Base-by-base conservation (phyloP, 2,329 filamentous ascomycete species). In the Dissoconium aciculare region DNA sequence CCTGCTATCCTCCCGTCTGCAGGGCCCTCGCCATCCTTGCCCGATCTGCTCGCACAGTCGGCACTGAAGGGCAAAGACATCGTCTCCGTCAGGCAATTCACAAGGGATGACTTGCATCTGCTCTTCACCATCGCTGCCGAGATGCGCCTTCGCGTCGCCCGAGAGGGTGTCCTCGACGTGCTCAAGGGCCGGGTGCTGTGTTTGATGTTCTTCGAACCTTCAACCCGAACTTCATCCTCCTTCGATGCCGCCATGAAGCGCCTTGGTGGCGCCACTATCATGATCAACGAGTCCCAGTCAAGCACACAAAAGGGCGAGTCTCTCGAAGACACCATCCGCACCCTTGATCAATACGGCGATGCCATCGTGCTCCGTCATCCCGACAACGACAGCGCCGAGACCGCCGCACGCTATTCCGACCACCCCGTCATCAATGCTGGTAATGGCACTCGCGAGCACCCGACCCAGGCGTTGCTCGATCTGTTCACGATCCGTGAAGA, bases 161-260 rank as follows among this genome's bases (percentile, higher is more conserved):
- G 85, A 29, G 78, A 92, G 48, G 89, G 89, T 36, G 79, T 89
- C 16, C 67, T 98, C 30, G 78, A 89, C 49, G 68, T 92, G 34
- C 72, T 98, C 38, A 81, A 79, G 47, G 84, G 85, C 15, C 75
- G 80, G 27, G 72, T 98, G 9, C 69, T 98, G 21, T 83, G 78
- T 60, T 89, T 82, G 2, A 74, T 98, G 63, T 98, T 98, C 69
- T 98, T 85, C 58, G 89, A 98, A 66, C 89, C 89, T 2, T 95
- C 87, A 1, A 98, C 89, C 3, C 73, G 89, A 32, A 98, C 89
- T 4, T 94, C 87, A 9, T 74, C 81, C 21, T 98, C 89, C 3
- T 98, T 98, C 48, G 89, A 98, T 52, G 81, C 87, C 34, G 89
- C 89, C 25, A 98, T 98, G 89, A 91, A 98, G 66, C 79, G 91